Evolutionary conservation across 2,329 filamentous ascomycete genomes (phyloP).

Genomic region (Malbranchea zuffiana): DNA sequence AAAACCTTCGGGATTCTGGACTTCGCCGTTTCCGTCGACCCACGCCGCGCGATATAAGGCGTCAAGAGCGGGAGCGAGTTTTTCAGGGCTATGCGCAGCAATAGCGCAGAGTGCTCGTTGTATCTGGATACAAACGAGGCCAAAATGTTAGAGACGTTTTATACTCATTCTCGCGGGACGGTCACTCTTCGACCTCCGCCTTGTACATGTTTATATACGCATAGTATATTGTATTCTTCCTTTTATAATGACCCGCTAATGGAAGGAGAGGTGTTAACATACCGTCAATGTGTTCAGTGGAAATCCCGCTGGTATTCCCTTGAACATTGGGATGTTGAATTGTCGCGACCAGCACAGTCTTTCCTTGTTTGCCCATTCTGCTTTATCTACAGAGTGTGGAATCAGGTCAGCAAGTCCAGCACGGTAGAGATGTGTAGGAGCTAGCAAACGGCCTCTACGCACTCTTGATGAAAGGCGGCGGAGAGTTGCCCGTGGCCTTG

Average conservation of each 20-base stretch:
- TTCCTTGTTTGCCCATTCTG: slow-evolving; percentile 45
- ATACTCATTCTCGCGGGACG: too few relatives aligned
- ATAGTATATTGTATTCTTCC: too few relatives aligned
- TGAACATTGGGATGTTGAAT: slow-evolving; percentile 45
- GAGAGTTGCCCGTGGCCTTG: slow-evolving; percentile 43
- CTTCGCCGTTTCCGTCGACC: slow-evolving; percentile 37
- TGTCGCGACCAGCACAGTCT: slow-evolving; percentile 43
- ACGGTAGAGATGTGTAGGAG: neutral
- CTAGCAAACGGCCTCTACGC: slow-evolving; percentile 13
- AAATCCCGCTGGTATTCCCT: slow-evolving; percentile 39
- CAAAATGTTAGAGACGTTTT: too few relatives aligned
- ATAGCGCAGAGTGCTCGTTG: slow-evolving; percentile 45
- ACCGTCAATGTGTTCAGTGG: slow-evolving; percentile 42
- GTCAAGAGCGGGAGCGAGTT: slow-evolving; percentile 33
- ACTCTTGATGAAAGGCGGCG: slow-evolving; percentile 49
- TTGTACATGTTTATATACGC: too few relatives aligned
- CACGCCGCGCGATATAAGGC: slow-evolving; percentile 44
- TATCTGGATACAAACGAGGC: slow-evolving; percentile 21
- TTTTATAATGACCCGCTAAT: too few relatives aligned
- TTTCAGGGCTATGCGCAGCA: slow-evolving; percentile 27
- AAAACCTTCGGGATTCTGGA: slow-evolving; percentile 38
- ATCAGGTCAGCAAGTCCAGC: neutral
- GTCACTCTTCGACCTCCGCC: too few relatives aligned
- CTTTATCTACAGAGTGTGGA: slow-evolving; percentile 41
- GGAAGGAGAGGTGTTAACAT: slow-evolving; percentile 5